phyloP scores from a whole-genome alignment of 2,329 filamentous ascomycete genomes.

The Alternaria infectoria region DNA sequence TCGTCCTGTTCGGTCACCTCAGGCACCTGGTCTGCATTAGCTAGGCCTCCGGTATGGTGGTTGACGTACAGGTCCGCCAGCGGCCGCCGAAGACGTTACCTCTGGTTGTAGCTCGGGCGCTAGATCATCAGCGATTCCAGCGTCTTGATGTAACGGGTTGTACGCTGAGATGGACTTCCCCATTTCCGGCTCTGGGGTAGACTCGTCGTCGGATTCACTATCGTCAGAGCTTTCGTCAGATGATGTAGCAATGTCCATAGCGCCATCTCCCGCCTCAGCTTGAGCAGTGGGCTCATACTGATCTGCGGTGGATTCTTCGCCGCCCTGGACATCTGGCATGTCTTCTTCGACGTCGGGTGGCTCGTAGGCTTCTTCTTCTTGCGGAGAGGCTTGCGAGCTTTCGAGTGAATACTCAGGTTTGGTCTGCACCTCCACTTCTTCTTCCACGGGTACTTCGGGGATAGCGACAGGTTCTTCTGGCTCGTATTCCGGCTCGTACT shows the following conservation, averaged over 20 bases:
- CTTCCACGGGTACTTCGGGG: conserved; percentile 3
- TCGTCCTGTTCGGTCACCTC: conserved; percentile 12
- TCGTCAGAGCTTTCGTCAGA: conserved; percentile 33
- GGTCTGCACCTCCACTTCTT: conserved; percentile 6
- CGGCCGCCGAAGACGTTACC: conserved; percentile 14
- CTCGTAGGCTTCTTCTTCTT: conserved; percentile 42
- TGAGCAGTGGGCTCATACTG: conserved; percentile 1
- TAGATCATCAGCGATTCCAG: conserved; percentile 45
- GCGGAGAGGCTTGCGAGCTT: conserved; percentile 23
- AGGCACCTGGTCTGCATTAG: conserved; percentile 27
- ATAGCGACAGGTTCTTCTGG: conserved; percentile 30
- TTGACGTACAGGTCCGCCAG: conserved; percentile 30
- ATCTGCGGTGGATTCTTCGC: background rate
- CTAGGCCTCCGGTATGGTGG: background rate
- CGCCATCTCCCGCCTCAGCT: conserved; percentile 36
- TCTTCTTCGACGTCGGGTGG: conserved; percentile 38
- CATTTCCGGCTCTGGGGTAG: conserved; percentile 17
- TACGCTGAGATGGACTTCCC: conserved; percentile 18
- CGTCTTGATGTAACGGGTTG: conserved; percentile 14
- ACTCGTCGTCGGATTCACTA: conserved; percentile 28
- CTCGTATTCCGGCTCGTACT: conserved; percentile 33
- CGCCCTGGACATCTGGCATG: conserved; percentile 12
- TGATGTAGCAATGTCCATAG: conserved; percentile 45
- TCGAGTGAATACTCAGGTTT: conserved; percentile 9
- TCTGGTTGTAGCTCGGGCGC: conserved; percentile 48